phyloP scores from a whole-genome alignment of 139 green algal genomes.

The Coccomyxa sp. region DNA sequence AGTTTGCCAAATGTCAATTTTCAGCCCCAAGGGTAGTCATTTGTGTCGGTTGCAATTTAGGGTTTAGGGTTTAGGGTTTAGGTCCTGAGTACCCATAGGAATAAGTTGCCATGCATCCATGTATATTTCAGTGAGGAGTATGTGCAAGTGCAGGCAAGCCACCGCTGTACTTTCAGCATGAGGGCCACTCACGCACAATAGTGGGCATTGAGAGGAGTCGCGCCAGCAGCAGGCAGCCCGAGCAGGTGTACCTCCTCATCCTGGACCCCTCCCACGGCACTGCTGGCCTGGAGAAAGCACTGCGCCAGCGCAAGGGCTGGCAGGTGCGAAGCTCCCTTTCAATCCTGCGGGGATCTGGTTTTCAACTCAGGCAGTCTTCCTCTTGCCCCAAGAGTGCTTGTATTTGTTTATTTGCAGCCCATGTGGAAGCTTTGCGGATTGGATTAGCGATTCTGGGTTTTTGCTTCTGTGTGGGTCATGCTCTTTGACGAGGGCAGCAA shows the following conservation, averaged over 20 bases:
- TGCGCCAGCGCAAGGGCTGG: conserved; percentile 5
- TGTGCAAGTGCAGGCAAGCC: conserved; percentile 13
- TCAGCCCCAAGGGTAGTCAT: too few species aligned
- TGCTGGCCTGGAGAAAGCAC: background rate
- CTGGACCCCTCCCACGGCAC: conserved; percentile 18
- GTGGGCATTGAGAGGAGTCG: conserved; percentile 35
- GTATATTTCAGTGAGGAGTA: background rate
- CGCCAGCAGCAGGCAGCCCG: background rate
- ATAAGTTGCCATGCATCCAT: background rate
- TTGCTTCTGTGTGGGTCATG: background rate
- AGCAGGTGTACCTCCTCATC: conserved; percentile 17
- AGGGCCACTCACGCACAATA: conserved; percentile 52
- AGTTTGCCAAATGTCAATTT: background rate
- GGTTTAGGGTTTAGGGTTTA: background rate
- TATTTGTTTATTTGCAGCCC: background rate
- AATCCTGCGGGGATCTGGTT: background rate
- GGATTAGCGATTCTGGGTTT: background rate
- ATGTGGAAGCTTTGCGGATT: background rate
- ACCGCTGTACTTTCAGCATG: conserved; percentile 54
- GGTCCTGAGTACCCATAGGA: background rate
- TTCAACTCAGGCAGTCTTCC: background rate
- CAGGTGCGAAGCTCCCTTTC: background rate
- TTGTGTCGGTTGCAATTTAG: too few species aligned
- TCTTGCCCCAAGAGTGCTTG: too few species aligned
- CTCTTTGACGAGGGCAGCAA: background rate